Percentiles rank a stretch among this genome's conserved stretches.
Evolutionary conservation across 1,139 yeast species (phyloP).

Genomic region (Trichomonascaceae sp.): DNA sequence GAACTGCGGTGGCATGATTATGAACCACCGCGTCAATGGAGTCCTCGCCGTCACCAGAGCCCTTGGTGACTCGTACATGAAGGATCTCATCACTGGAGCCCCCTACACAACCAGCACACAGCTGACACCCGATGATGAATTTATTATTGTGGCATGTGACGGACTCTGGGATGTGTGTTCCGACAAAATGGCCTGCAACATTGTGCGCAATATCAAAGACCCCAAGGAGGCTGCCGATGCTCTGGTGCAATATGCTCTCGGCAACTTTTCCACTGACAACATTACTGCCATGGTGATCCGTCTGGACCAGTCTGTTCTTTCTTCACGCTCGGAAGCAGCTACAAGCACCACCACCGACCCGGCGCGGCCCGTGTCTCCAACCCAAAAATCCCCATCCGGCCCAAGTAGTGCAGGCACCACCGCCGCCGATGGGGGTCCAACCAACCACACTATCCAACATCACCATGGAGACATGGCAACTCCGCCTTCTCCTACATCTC

Average conservation of each 20-base stretch:
- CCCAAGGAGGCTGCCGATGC: conserved; percentile 58
- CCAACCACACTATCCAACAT: too few species aligned
- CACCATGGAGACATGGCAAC: too few species aligned
- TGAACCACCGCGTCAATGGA: conserved; percentile 90
- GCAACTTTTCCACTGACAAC: conserved; percentile 76
- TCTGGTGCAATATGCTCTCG: conserved; percentile 66
- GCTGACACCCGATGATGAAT: conserved; percentile 59
- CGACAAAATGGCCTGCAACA: conserved; percentile 69
- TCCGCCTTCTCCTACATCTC: too few species aligned
- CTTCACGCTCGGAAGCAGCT: neutral
- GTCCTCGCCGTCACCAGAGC: conserved; percentile 91
- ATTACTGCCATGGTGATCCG: conserved; percentile 82
- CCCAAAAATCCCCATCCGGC: neutral
- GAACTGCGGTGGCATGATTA: conserved; percentile 70
- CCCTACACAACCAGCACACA: conserved; percentile 91
- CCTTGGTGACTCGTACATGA: conserved; percentile 89
- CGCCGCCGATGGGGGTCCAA: neutral
- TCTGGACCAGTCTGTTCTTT: conserved; percentile 37
- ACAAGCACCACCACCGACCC: neutral
- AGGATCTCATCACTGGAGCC: conserved; percentile 73
- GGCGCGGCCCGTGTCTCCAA: neutral
- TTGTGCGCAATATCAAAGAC: conserved; percentile 41
- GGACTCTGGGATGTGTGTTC: conserved; percentile 90
- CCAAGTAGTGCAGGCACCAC: too few species aligned
- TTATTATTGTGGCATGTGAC: conserved; percentile 81